These are phyloP conservation scores for Trichoderma gamsii DNA, from an alignment of 495 filamentous ascomycete species.

Conservation along the genomic window DNA sequence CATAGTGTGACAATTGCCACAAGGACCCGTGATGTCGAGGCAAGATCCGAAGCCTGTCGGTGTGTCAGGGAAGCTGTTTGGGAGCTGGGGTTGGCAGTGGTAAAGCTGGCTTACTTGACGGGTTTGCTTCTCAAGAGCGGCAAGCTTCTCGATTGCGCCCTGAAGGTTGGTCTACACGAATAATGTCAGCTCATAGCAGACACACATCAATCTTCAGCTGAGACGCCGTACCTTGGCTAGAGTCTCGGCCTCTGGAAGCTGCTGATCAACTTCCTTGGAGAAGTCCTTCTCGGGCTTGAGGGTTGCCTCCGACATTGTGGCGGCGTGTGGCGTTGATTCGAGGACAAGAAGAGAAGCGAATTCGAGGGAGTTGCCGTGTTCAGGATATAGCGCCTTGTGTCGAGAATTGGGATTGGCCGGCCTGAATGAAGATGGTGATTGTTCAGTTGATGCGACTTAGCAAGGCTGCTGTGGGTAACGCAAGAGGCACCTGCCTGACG, in stretches of 20 bases:
- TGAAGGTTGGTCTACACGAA: constrained; percentile 62
- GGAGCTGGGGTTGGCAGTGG: constrained; percentile 14
- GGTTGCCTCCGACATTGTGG: constrained; percentile 40
- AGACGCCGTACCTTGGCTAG: constrained; percentile 65
- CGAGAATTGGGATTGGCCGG: neutral
- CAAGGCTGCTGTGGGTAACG: constrained; percentile 13
- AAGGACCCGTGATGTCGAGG: constrained; percentile 84
- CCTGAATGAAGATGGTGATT: neutral
- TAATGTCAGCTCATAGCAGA: constrained; percentile 16
- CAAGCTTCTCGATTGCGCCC: constrained; percentile 87
- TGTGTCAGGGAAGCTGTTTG: constrained; percentile 18
- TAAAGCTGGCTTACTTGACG: constrained; percentile 61
- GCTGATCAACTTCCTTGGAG: constrained; percentile 85
- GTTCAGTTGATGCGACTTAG: neutral
- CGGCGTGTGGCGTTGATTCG: constrained; percentile 6
- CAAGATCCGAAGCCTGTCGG: constrained; percentile 79
- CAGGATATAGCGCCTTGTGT: neutral
- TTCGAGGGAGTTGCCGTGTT: neutral
- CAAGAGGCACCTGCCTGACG: constrained; percentile 14
- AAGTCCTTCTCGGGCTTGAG: constrained; percentile 64
- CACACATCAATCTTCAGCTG: neutral
- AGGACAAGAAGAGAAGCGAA: too few relatives aligned
- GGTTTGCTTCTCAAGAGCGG: constrained; percentile 87
- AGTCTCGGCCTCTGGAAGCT: constrained; percentile 80
- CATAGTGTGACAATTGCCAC: constrained; percentile 86